Conservation (phyloP, 2,329 filamentous ascomycete species). For the Ophiostoma piceae region DNA sequence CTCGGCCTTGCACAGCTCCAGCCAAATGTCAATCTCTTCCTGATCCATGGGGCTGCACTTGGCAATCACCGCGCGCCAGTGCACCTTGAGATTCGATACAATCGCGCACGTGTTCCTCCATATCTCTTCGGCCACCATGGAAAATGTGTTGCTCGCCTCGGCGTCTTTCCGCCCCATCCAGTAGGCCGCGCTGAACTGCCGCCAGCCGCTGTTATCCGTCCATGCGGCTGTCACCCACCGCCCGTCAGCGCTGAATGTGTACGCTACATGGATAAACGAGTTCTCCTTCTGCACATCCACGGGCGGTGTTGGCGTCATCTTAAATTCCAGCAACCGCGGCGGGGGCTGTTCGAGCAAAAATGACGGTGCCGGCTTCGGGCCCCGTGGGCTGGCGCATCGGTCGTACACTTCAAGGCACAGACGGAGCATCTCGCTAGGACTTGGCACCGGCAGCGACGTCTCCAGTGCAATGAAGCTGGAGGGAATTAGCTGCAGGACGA, state of each 20-base stretch:
- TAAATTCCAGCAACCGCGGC: slow-evolving; percentile 70
- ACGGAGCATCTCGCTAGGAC: slow-evolving; percentile 53
- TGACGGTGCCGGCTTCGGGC: slow-evolving; percentile 59
- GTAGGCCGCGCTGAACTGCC: slow-evolving; percentile 69
- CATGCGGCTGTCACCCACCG: slow-evolving; percentile 75
- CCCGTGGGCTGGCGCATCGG: slow-evolving; percentile 57
- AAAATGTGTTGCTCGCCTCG: slow-evolving; percentile 48
- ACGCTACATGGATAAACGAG: slow-evolving; percentile 73
- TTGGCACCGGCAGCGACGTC: slow-evolving; percentile 57
- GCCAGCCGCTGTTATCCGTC: slow-evolving; percentile 70
- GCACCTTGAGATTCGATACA: slow-evolving; percentile 62
- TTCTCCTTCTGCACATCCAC: slow-evolving; percentile 72
- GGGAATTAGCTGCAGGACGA: slow-evolving; percentile 74
- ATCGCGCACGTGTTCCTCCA: slow-evolving; percentile 75
- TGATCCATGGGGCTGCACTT: slow-evolving; percentile 64
- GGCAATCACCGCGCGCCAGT: slow-evolving; percentile 72
- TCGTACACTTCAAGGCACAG: slow-evolving; percentile 74
- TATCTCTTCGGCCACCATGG: slow-evolving; percentile 65
- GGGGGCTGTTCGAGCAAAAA: slow-evolving; percentile 66
- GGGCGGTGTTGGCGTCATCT: slow-evolving; percentile 61
- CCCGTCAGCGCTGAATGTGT: slow-evolving; percentile 68
- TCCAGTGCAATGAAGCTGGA: slow-evolving; percentile 61
- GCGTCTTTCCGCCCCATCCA: slow-evolving; percentile 59
- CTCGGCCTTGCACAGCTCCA: slow-evolving; percentile 48
- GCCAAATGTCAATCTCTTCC: slow-evolving; percentile 59